Evolutionary conservation across 768 basidiomycete species (phyloP).

Genomic region (Xerocomellus dryophilus): DNA sequence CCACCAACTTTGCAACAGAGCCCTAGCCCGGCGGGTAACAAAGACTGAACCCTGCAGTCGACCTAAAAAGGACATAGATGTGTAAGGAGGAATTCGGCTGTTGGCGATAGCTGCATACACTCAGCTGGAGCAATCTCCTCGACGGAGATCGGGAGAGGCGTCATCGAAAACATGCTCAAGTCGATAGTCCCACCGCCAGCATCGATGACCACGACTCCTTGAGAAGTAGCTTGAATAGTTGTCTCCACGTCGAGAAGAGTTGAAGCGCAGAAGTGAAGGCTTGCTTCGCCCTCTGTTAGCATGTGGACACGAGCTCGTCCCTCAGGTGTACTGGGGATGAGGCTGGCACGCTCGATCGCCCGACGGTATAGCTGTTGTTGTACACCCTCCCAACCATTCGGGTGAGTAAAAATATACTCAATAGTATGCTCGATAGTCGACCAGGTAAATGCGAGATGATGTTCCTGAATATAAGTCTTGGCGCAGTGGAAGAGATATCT

Average conservation of each 20-base stretch:
- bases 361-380: constrained; percentile 13
- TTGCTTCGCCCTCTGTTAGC: constrained; percentile 13
- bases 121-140: constrained; percentile 34
- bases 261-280: constrained; percentile 36
- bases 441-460: constrained; percentile 18
- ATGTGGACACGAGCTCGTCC: constrained; percentile 12
- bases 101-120: constrained; percentile 10
- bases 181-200: constrained; percentile 27
- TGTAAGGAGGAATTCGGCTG: not conserved
- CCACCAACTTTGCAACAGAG: constrained; percentile 35
- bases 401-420: constrained; percentile 24
- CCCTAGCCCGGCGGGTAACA: constrained; percentile 39
- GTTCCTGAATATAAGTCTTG: constrained; percentile 10
- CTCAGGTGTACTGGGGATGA: constrained; percentile 12
- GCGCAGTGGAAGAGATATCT: constrained; percentile 4
- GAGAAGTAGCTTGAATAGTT: constrained; percentile 18
- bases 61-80: constrained; percentile 26
- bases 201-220: constrained; percentile 34
- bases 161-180: constrained; percentile 35
- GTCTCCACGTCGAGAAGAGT: constrained; percentile 26
- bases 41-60: constrained; percentile 46
- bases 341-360: constrained; percentile 19
- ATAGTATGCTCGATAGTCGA: constrained; percentile 9
- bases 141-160: constrained; percentile 20
- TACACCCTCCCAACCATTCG: constrained; percentile 26